Evolutionary conservation across 2,329 filamentous ascomycete genomes (phyloP).

Genomic region (Xylaria sp.): DNA sequence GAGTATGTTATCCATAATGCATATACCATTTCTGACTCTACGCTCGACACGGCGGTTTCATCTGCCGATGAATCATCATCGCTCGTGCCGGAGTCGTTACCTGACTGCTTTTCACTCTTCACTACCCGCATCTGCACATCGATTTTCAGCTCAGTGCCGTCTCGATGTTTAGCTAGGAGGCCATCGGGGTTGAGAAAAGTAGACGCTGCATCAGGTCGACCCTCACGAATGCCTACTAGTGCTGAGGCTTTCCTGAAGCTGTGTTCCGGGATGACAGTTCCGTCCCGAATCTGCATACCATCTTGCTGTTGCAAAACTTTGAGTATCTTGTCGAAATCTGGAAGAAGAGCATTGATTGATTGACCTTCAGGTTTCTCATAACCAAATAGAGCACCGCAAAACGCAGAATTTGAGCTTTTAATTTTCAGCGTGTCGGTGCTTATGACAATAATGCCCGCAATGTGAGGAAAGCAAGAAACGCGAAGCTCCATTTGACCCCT

Average conservation of each 20-base stretch:
- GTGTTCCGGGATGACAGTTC: constrained; percentile 96
- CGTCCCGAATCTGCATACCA: constrained; percentile 83
- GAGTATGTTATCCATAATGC: constrained; percentile 98
- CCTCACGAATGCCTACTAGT: constrained; percentile 84
- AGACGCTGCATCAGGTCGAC: constrained; percentile 79
- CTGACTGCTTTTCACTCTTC: constrained; percentile 78
- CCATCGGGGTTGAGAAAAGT: constrained; percentile 88
- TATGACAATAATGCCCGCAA: constrained; percentile 94
- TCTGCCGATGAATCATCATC: constrained; percentile 51
- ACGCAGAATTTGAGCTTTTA: constrained; percentile 93
- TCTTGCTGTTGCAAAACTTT: constrained; percentile 87
- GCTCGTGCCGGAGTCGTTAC: constrained; percentile 46
- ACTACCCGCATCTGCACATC: constrained; percentile 98
- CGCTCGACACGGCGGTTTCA: constrained; percentile 59
- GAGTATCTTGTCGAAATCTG: constrained; percentile 86
- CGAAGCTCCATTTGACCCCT: constrained; percentile 77
- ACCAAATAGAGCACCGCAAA: constrained; percentile 91
- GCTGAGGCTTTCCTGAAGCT: constrained; percentile 92
- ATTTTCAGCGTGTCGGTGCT: constrained; percentile 82
- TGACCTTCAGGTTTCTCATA: constrained; percentile 85
- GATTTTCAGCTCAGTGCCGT: constrained; percentile 91
- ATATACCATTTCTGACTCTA: constrained; percentile 83
- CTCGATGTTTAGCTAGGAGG: constrained; percentile 85
- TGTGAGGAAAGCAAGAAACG: constrained; percentile 94
- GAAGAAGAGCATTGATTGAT: constrained; percentile 82